These are phyloP conservation scores for Ilex paraguariensis DNA, from an alignment of 305 asterid genomes.

Conservation along the genomic window DNA sequence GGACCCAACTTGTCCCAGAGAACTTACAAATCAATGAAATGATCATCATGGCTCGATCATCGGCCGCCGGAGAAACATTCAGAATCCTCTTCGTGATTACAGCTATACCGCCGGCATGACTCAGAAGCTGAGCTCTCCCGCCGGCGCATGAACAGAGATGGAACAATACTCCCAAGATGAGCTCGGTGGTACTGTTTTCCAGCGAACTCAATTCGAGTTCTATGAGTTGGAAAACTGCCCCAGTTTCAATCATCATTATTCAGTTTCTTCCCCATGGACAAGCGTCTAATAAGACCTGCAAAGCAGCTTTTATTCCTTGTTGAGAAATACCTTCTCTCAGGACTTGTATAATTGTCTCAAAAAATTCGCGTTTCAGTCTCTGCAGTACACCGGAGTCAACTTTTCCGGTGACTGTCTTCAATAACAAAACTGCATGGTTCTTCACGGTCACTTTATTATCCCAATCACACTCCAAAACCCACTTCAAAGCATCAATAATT, in stretches of 20 bases:
- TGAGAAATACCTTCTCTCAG: too few relatives aligned
- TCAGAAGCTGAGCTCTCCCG: conserved; percentile 56
- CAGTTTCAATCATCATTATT: conserved; percentile 33
- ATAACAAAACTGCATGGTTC: conserved; percentile 24
- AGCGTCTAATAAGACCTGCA: conserved; percentile 30
- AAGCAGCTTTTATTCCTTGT: conserved; percentile 15
- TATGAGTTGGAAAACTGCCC: conserved; percentile 30
- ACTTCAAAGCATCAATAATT: conserved; percentile 28
- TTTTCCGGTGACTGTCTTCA: conserved; percentile 19
- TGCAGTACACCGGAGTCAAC: conserved; percentile 14
- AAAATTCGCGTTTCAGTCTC: conserved; percentile 33
- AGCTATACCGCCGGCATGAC: conserved; percentile 54
- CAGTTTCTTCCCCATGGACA: conserved; percentile 43
- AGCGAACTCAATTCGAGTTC: conserved; percentile 38
- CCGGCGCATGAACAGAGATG: conserved; percentile 48
- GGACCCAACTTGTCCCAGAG: conserved; percentile 38
- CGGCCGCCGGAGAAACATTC: conserved; percentile 38
- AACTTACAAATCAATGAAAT: conserved; percentile 33
- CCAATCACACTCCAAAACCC: conserved; percentile 24
- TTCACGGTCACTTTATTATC: not conserved
- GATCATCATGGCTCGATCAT: conserved; percentile 43
- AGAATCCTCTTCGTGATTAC: conserved; percentile 43
- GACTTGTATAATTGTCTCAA: conserved; percentile 5
- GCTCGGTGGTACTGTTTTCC: conserved; percentile 38
- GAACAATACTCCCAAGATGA: conserved; percentile 35